Base-by-base conservation (phyloP, 139 green algal genomes). In the Deuterostichococcus epilithicus region DNA sequence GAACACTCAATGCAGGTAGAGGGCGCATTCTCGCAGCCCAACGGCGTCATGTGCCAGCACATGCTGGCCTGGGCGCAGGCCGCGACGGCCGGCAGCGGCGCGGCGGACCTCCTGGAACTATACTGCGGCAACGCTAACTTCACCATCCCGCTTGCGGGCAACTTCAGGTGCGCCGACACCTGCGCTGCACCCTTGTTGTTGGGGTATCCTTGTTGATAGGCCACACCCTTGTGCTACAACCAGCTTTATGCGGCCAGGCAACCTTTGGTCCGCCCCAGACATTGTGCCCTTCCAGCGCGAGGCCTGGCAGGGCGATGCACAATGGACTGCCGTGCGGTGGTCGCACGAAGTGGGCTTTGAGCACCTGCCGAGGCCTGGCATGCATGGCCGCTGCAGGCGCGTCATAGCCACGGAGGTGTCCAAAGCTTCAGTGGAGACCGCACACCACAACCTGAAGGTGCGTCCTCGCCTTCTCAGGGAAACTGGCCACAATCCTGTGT, bases 121-220 rank as follows among this genome's bases (percentile, higher is more conserved):
- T 98, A 98, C 88, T 98, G 94, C 75, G 95, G 95, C 66, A 98
- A 98, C 82, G 92, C 92, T 58, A 98, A 97, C 85, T 97, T 98
- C 89, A 97, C 93, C 0, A 81, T 94, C 0, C 91, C 93, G 0
- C 72, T 98, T 28, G 90, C 93, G 6, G 78, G 86, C 34, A 95
- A 94, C 82, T 97, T 97, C 88, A 83, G 81, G 85, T 81, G 25
- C 3, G 36, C 45, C 22, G 10, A 28, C 22, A 1, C 34, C 37
- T 76, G 5, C 8, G 23, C 47, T 67, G 36, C 74, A 36, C 39
- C 34, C 37, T 30, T 38, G 37, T 34, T n/a, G 2, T 23, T 52
- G 8, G 8, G 42, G 42, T 52, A 13, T 8, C 42, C 8, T 8
- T 23, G 8, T 8, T 52, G 42, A 52, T 52, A 52, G 8, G 42